Evolutionary conservation across 1,284 basidiomycete species (phyloP).

Genomic region (Malassezia obtusa): DNA sequence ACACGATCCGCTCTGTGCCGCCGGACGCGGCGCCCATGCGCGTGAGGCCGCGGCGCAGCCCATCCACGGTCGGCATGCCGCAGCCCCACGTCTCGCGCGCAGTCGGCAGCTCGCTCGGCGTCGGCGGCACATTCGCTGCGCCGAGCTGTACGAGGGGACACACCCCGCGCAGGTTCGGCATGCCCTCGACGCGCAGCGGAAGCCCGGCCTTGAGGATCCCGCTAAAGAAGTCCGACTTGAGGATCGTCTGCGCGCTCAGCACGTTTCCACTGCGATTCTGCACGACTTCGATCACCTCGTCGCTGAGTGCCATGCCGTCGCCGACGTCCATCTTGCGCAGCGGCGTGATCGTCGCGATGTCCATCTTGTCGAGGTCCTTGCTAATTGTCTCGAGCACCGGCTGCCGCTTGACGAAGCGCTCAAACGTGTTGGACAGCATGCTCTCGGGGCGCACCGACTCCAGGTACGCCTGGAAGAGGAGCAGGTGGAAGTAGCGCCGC

Average conservation of each 20-base stretch:
- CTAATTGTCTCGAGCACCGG: slow-evolving; percentile 88
- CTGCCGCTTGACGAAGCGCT: slow-evolving; percentile 35
- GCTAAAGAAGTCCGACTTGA: slow-evolving; percentile 91
- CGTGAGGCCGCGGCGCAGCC: slow-evolving; percentile 35
- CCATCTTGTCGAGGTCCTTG: slow-evolving; percentile 74
- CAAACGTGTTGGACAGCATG: slow-evolving; percentile 30
- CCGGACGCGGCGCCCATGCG: slow-evolving; percentile 36
- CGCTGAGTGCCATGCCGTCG: slow-evolving; percentile 62
- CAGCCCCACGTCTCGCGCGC: slow-evolving; percentile 41
- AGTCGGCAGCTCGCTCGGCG: slow-evolving; percentile 19
- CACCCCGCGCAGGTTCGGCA: slow-evolving; percentile 43
- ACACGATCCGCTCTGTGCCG: slow-evolving; percentile 30
- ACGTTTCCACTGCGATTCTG: slow-evolving; percentile 74
- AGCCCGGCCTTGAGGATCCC: slow-evolving; percentile 39
- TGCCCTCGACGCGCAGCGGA: slow-evolving; percentile 40
- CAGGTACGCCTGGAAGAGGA: slow-evolving; percentile 88
- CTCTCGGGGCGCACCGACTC: slow-evolving; percentile 68
- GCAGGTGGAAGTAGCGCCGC: slow-evolving; percentile 67
- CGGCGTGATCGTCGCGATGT: slow-evolving; percentile 70
- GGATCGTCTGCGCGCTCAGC: slow-evolving; percentile 79
- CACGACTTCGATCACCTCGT: slow-evolving; percentile 54
- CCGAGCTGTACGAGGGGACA: slow-evolving; percentile 22
- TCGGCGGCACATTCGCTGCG: slow-evolving; percentile 3
- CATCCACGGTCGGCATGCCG: slow-evolving; percentile 46
- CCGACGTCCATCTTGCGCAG: slow-evolving; percentile 55